Evolutionary conservation across 1,284 basidiomycete species (phyloP).

Genomic region (Phenoliferia sp.): DNA sequence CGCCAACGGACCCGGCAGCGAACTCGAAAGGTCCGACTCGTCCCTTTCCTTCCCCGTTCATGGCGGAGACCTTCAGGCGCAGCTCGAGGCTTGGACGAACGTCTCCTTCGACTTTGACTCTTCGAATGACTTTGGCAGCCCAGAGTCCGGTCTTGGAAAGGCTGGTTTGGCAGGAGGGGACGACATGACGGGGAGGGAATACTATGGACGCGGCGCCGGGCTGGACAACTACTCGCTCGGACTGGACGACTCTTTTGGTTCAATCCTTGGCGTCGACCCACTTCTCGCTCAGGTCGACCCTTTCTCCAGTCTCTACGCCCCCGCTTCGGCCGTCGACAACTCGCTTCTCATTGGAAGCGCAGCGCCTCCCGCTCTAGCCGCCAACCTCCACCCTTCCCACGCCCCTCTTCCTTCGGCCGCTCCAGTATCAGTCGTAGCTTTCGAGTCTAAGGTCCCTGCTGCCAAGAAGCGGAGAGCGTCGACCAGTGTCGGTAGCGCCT

Average conservation of each 20-base stretch:
- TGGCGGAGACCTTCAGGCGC: constrained; percentile 58
- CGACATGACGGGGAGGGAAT: background rate
- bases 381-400: background rate
- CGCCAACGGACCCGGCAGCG: constrained; percentile 15
- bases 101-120: constrained; percentile 66
- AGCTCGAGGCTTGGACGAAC: constrained; percentile 78
- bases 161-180: background rate
- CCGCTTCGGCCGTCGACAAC: background rate
- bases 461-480: constrained; percentile 12
- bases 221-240: background rate
- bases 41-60: constrained; percentile 32
- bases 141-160: background rate
- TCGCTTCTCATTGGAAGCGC: constrained; percentile 16
- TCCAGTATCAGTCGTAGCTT: background rate
- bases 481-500: background rate
- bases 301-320: constrained; percentile 15
- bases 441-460: constrained; percentile 6
- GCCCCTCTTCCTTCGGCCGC: background rate
- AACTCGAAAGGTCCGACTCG: constrained; percentile 11
- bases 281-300: constrained; percentile 20
- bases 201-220: background rate
- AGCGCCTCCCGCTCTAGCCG: background rate
- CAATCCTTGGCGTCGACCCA: constrained; percentile 5
- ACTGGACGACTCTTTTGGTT: constrained; percentile 3
- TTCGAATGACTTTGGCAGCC: constrained; percentile 7